phyloP scores from a whole-genome alignment of 228 moss, liverwort and hornwort species.

The Sphagnum fallax region DNA sequence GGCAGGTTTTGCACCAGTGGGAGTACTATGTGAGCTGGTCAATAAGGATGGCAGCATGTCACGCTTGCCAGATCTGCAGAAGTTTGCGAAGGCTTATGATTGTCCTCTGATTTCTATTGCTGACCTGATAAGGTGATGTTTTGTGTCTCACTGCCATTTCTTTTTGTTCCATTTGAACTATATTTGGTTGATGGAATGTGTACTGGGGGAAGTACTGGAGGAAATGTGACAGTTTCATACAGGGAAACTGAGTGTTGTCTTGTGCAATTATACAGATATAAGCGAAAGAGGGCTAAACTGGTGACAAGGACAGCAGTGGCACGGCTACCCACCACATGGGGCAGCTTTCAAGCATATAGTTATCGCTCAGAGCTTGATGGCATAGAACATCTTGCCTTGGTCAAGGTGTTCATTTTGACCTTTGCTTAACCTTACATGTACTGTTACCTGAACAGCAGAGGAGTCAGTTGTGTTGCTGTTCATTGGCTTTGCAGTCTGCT shows the following conservation, averaged over 20 bases:
- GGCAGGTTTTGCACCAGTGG: conserved; percentile 73
- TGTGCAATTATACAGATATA: conserved; percentile 37
- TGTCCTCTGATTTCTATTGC: conserved; percentile 74
- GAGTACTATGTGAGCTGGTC: conserved; percentile 89
- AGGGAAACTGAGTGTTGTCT: neutral
- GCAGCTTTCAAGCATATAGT: conserved; percentile 69
- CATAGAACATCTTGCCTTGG: conserved; percentile 84
- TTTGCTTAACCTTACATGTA: neutral
- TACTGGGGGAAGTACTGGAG: too few species aligned
- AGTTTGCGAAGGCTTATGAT: conserved; percentile 65
- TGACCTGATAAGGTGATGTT: conserved; percentile 74
- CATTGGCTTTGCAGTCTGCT: too few species aligned
- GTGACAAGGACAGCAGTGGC: conserved; percentile 74
- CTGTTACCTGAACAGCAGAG: too few species aligned
- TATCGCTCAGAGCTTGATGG: conserved; percentile 78
- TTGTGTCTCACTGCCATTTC: too few species aligned
- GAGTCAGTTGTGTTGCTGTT: too few species aligned
- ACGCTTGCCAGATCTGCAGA: conserved; percentile 58
- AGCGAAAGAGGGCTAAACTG: conserved; percentile 28
- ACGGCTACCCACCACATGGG: conserved; percentile 78
- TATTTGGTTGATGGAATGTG: neutral
- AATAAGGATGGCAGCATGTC: conserved; percentile 85
- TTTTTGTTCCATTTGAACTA: neutral
- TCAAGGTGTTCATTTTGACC: conserved; percentile 43
- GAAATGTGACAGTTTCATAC: too few species aligned